Evolutionary conservation across 305 asterid genomes (phyloP), one percentile per base, ranked within the genome.

Genomic region (Striga hermonthica): DNA sequence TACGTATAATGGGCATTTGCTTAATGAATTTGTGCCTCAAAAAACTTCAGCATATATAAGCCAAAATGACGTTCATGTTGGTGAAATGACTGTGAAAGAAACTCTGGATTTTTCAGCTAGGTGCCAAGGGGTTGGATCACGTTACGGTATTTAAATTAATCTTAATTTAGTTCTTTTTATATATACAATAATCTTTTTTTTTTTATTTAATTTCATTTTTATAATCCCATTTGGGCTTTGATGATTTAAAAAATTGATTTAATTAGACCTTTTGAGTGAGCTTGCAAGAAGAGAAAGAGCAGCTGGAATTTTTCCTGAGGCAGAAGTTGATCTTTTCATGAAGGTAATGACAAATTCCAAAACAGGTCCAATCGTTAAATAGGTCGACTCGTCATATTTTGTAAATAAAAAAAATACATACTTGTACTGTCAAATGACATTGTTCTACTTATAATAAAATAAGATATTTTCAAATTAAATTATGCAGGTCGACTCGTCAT

Each of bases 31-130:
- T 71, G 94, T 87, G 5, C 88, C 99, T 0, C 87, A 76, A 4
- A 93, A 86, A 68, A 90, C 99, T 38, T 88, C 99, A 0, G 96
- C 99, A 7, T 93, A 90, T 76, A 88, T 93, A 40, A 90, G 99
- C 72, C 99, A 93, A 77, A 90, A 88, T 65, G 99, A 93, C 78
- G 84, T 90, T 64, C 99, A 93, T 70, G 83, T 86, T 0, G 96
- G 89, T 65, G 97, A 90, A 75, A 90, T 93, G 97, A 93, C 99
- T 0, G 98, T 93, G 0, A 88, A 86, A 74, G 99, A 93, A 82
- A 88, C 96, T 1, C 73, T 93, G 0, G 97, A 93, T 81, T 93
- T 93, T 75, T 93, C 99, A 0, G 97, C 96, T 6, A 81, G 96
- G 58, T 93, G 97, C 58, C 99, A 79, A 60, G 99, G 99, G 0